Evolutionary conservation across 192 early-diverging fungal species (phyloP), one percentile per base, ranked within the genome.

Genomic region (Coemansia sp.): DNA sequence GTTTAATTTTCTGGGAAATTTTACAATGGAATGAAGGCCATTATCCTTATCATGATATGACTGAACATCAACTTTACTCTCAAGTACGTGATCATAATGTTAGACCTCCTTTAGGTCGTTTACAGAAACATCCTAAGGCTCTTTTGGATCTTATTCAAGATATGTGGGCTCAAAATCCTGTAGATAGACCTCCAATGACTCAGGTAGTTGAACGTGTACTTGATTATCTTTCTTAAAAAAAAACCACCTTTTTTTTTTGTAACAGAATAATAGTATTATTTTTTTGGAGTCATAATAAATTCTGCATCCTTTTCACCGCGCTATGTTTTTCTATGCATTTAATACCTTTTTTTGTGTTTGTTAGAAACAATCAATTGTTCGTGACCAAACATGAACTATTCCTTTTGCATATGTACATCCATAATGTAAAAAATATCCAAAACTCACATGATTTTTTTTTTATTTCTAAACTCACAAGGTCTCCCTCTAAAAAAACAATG

Each of bases 1-100:
- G 84, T 5, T 60, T 91, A 11, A 91, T 91, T 57, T 91, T 88
- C 64, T 91, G 90, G 90, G 90, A 91, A 72, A 91, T 91, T 51
- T 31, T 91, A 33, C 87, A 87, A 57, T 91, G 90, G 90, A 84
- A 85, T 23, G 87, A 84, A 54, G 76, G 80, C 57, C 88, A 88
- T 10, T 91, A 87, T 39, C 90, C 90, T 0, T 91, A 88, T 71
- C 85, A 90, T 67, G 85, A 87, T 61, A 71, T 84, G 76, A 86
- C 79, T 5, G 87, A 89, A 62, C 87, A 88, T 57, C 83, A 86
- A 61, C 67, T 88, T 21, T 88, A 87, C 76, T 59, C 78, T 19
- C 73, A 82, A 57, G 89, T 91, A 22, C 81, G 84, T 54, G 88
- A 91, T 58, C 85, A 78, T 32, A 81, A 82, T 2, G 78, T 84